Percentiles rank a stretch among this genome's conserved stretches.
These are phyloP conservation scores for Haplosporangium sp. DNA, from an alignment of 371 early-diverging fungal genomes.

Conservation along the genomic window DNA sequence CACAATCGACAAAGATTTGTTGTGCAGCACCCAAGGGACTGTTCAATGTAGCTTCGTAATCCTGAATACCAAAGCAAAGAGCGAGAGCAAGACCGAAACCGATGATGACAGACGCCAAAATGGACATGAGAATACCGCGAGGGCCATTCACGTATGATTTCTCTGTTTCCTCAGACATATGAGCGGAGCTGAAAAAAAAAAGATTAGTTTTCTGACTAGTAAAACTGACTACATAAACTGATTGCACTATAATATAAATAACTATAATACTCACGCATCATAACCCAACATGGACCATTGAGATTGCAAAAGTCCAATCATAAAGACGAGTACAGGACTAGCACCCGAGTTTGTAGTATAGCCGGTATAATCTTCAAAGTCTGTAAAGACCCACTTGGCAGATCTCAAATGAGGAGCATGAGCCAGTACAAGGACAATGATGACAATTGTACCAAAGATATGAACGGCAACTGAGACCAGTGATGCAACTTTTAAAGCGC, in stretches of 20 bases:
- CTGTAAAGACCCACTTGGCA: slow-evolving; percentile 59
- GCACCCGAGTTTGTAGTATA: slow-evolving; percentile 54
- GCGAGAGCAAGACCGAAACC: slow-evolving; percentile 70
- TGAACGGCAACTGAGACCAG: slow-evolving; percentile 1
- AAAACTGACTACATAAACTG: no score
- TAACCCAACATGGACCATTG: slow-evolving; percentile 79
- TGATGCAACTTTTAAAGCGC: slow-evolving; percentile 53
- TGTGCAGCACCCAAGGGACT: slow-evolving; percentile 61
- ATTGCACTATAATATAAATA: not conserved
- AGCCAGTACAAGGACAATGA: slow-evolving; percentile 33
- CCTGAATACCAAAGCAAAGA: slow-evolving; percentile 66
- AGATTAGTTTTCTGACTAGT: no score
- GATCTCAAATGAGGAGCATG: slow-evolving; percentile 49
- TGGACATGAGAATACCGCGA: slow-evolving; percentile 70
- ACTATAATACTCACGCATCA: slow-evolving; percentile 57
- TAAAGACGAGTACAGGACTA: slow-evolving; percentile 62
- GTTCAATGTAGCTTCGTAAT: slow-evolving; percentile 61
- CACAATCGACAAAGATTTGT: slow-evolving; percentile 76
- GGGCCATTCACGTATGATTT: slow-evolving; percentile 70
- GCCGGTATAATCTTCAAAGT: slow-evolving; percentile 62
- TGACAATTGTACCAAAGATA: slow-evolving; percentile 40
- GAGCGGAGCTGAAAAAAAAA: slow-evolving; percentile 62
- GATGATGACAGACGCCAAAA: slow-evolving; percentile 66
- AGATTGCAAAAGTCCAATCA: slow-evolving; percentile 68
- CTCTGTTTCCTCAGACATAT: slow-evolving; percentile 82